Evolutionary conservation across 2,329 filamentous ascomycete species (phyloP), one percentile per base, ranked within the genome.

Genomic region (Dactylellina haptotyla): DNA sequence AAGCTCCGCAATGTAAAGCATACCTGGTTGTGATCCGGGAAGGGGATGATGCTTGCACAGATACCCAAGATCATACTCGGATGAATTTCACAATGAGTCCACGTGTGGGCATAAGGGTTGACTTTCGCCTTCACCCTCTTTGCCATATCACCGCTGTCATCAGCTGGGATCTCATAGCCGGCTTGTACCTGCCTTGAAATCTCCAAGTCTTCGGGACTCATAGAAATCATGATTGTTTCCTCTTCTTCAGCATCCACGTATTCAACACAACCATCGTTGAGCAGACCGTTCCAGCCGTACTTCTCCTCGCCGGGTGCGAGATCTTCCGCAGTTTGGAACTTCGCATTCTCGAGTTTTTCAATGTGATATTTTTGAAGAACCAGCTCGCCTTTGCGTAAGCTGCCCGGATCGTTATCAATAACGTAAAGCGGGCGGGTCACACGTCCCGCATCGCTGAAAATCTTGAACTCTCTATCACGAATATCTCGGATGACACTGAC

Each of bases 21-120:
- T 85, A 89, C 87, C 83, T 92, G 92, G 81, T 99, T 99, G 84
- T 99, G 95, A 83, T 99, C 95, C 0, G 96, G 95, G 88, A 99
- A 99, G 0, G 95, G 95, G 84, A 99, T 99, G 81, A 99, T 99
- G 83, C 93, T 97, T 78, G 95, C 95, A 80, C 96, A 99, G 76
- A 99, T 96, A 80, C 95, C 95, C 63, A 99, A 84, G 81, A 99
- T 95, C 95, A 99, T 99, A 82, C 93, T 97, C 18, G 95, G 96
- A 79, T 99, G 96, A 80, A 99, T 98, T 83, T 99, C 95, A 82
- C 96, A 99, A 81, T 99, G 96, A 0, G 95, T 99, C 85, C 94
- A 98, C 79, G 90, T 92, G 82, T 96, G 91, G 3, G 89, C 90
- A 50, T 77, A 75, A 20, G 91, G 89, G 79, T 96, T 97, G 43